Evolutionary conservation across 1,139 yeast species (phyloP), one percentile per base, ranked within the genome.

Genomic region (Barnettozyma hawaiiensis): DNA sequence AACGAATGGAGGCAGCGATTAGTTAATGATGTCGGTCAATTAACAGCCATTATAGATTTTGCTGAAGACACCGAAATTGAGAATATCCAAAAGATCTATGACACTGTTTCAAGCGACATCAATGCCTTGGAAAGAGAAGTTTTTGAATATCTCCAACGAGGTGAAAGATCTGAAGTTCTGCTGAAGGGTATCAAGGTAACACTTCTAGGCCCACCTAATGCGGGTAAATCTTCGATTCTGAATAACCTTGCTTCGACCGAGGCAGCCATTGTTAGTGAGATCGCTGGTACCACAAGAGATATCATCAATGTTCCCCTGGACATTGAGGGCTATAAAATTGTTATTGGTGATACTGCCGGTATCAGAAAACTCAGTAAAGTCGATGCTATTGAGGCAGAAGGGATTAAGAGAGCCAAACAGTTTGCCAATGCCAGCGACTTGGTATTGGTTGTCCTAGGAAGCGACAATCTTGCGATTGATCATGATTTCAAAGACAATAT

Each of bases 231-330:
- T 2, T 85, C 96, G 1, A 65, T 92, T 12, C 63, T 92, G 39
- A 92, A 94, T 55, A 58, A 65, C 11, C 64, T 92, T 12, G 87
- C 92, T 0, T 75, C 81, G 47, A 76, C 85, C 39, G 95, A 90
- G 31, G 86, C 90, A 11, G 95, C 97, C 0, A 89, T 92, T 32
- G 98, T 94, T 0, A 87, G 96, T 57, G 80, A 80, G 40, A 76
- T 85, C 4, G 95, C 96, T 1, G 99, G 99, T 0, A 92, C 98
- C 0, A 92, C 99, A 0, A 72, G 99, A 56, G 98, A 92, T 59
- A 69, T 86, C 0, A 74, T 94, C 18, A 95, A 89, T 52, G 76
- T 89, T 1, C 85, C 90, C 0, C 61, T 92, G 37, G 92, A 90
- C 57, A 76, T 92, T 9, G 75, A 76, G 32, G 98, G 98, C 0